phyloP scores from a whole-genome alignment of 768 basidiomycete species.

The Boletus speciosus region DNA sequence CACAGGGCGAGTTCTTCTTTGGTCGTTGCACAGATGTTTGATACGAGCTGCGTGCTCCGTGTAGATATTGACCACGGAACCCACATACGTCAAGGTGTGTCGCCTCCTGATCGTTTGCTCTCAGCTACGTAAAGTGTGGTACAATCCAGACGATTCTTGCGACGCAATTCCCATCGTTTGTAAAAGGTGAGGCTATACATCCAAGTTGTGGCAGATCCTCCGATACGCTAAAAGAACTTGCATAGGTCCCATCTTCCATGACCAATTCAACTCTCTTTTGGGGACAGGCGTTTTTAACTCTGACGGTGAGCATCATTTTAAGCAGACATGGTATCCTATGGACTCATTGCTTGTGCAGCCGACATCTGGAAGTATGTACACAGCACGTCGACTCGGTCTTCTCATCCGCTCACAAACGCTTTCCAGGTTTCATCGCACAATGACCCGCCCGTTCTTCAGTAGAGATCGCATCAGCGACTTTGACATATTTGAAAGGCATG shows the following conservation, averaged over 20 bases:
- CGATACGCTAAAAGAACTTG: neutral
- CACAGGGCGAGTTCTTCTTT: constrained; percentile 16
- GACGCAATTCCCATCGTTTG: constrained; percentile 35
- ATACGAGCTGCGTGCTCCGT: neutral
- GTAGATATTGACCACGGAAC: constrained; percentile 38
- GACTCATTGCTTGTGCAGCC: constrained; percentile 12
- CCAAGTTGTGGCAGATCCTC: neutral
- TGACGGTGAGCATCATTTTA: constrained; percentile 26
- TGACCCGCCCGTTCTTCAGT: constrained; percentile 43
- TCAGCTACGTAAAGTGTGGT: neutral
- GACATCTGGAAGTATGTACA: constrained; percentile 39
- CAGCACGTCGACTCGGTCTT: neutral
- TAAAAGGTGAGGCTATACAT: constrained; percentile 29
- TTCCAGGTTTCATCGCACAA: constrained; percentile 39
- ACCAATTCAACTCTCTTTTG: constrained; percentile 27
- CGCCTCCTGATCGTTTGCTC: neutral
- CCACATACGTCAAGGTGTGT: constrained; percentile 39
- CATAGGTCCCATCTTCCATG: constrained; percentile 23
- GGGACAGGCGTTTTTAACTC: constrained; percentile 43
- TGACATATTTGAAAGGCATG: constrained; percentile 38
- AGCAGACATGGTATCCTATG: neutral
- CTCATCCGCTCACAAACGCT: neutral
- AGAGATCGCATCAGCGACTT: constrained; percentile 40
- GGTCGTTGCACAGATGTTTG: neutral
- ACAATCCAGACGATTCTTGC: constrained; percentile 34